phyloP scores from a whole-genome alignment of 352 stramenopile species.

The Elongisporangium undulatum region DNA sequence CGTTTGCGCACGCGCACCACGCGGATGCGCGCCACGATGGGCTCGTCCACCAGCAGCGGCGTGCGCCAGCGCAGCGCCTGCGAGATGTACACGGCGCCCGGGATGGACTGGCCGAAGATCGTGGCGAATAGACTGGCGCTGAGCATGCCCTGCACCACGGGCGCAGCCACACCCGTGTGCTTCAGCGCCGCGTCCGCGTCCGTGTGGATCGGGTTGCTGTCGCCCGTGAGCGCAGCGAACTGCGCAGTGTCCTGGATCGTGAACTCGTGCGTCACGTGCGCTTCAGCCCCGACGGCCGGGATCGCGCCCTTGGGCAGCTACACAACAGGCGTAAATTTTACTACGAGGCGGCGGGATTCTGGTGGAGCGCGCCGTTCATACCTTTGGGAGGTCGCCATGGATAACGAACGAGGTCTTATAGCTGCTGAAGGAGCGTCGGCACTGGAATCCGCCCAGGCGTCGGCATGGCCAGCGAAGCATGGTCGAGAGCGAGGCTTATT shows the following conservation, averaged over 20 bases:
- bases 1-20: conserved; percentile 57
- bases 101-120: conserved; percentile 72
- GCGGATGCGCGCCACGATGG: conserved; percentile 49
- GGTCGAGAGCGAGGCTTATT: background rate
- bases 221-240: conserved; percentile 64
- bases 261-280: conserved; percentile 56
- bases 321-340: background rate
- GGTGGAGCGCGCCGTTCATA: background rate
- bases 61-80: conserved; percentile 64
- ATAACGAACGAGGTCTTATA: background rate
- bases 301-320: conserved; percentile 46
- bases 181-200: conserved; percentile 34
- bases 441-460: too few species aligned
- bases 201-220: conserved; percentile 78
- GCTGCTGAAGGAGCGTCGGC: background rate
- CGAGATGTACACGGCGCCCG: conserved; percentile 69
- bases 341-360: background rate
- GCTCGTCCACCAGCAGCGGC: conserved; percentile 61
- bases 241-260: conserved; percentile 44
- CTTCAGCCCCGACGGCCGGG: conserved; percentile 50
- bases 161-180: conserved; percentile 19
- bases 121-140: conserved; percentile 77
- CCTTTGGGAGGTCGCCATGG: background rate
- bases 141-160: conserved; percentile 79
- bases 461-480: background rate